A percentile compares a stretch with the other conserved stretches of the same genome.
Conservation (phyloP, 148 eudicot species). For the Vaccinium darrowii region DNA sequence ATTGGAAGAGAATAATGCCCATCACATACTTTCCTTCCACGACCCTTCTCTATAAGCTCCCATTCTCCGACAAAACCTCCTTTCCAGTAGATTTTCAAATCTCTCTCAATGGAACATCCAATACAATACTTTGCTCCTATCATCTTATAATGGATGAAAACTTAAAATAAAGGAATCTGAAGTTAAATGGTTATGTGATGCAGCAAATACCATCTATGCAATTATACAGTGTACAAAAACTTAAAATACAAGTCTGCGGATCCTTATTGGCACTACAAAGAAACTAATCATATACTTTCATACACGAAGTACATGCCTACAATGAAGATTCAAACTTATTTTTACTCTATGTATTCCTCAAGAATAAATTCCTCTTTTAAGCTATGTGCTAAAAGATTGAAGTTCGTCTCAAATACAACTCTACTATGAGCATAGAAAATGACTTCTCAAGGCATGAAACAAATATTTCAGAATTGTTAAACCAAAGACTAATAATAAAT, state of each 20-base stretch:
- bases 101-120: too few relatives aligned
- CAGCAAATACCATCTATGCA: not conserved
- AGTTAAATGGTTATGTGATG: not conserved
- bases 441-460: not conserved
- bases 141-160: not conserved
- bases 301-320: not conserved
- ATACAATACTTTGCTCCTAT: too few relatives aligned
- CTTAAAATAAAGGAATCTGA: not conserved
- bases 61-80: too few relatives aligned
- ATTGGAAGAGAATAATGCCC: not conserved
- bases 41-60: not conserved
- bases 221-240: not conserved
- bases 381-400: not conserved
- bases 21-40: not conserved
- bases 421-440: not conserved
- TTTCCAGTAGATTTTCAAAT: not conserved
- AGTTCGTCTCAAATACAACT: not conserved
- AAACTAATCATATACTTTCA: not conserved
- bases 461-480: not conserved
- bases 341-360: too few relatives aligned
- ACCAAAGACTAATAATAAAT: not conserved
- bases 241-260: not conserved
- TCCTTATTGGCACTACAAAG: not conserved
- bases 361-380: not conserved
- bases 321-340: not conserved